Evolutionary conservation across 139 green algal species (phyloP).

Genomic region (Klebsormidium nitens): DNA sequence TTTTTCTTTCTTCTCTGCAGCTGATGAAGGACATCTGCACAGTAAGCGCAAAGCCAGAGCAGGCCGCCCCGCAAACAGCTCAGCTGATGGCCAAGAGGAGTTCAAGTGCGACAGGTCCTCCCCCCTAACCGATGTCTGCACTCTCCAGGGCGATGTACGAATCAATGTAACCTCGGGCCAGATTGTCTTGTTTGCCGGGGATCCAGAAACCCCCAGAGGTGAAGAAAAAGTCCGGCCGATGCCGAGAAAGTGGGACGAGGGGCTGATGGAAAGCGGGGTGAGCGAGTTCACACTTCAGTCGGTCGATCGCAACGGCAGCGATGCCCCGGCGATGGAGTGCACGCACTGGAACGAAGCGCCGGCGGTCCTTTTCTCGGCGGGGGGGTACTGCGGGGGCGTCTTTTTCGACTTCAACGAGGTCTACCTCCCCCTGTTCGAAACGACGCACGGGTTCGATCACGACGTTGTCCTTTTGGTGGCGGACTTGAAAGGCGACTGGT

Average conservation of each 20-base stretch:
- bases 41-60: no score
- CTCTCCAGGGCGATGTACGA: background rate
- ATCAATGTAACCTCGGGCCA: background rate
- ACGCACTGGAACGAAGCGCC: background rate
- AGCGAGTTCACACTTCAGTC: background rate
- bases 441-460: background rate
- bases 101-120: constrained; percentile 6
- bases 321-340: background rate
- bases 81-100: background rate
- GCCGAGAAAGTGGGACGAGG: constrained; percentile 11
- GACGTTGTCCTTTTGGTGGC: constrained; percentile 5
- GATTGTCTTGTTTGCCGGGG: background rate
- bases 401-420: constrained; percentile 14
- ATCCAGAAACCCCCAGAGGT: background rate
- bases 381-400: constrained; percentile 5
- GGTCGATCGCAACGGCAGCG: background rate
- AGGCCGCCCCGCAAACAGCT: no score
- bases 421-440: constrained; percentile 3
- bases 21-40: no score
- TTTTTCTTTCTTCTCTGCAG: no score
- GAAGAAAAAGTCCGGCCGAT: constrained; percentile 7
- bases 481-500: background rate
- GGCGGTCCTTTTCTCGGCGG: constrained; percentile 1
- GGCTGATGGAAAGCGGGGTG: background rate
- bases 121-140: background rate